Base-by-base conservation (phyloP, 352 stramenopile genomes). In the Phytophthora lateralis region DNA sequence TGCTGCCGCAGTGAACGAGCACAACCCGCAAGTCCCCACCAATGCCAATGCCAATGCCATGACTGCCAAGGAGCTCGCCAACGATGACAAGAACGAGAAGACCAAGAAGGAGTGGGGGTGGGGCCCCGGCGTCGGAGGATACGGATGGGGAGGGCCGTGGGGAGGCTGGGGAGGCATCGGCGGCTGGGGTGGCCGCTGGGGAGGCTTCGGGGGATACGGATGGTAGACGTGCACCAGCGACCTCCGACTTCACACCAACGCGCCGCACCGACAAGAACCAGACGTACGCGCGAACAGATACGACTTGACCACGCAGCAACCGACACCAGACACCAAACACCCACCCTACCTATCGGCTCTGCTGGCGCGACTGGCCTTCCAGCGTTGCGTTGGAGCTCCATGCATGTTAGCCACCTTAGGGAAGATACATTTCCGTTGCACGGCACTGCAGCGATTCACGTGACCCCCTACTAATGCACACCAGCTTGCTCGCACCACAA, bases 91-190 rank as follows among this genome's bases (percentile, higher is more conserved):
- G 24, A 4, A 4, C 39, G 29, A 46, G n/a, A 41, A 52, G 27
- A 41, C 4, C 30, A 35, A 52, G 24, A 27, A 39, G 45, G 26
- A 52, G 45, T 21, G 26, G 45, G 45, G 9, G 45, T 10, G 45
- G 26, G 30, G 30, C 2, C 30, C 30, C 8, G 30, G 30, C 30
- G 4, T 35, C n/a, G 15, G 45, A 9, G 15, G 45, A 41, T 39
- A 14, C 39, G 18, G 39, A 46, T 4, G 45, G 15, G 18, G 15
- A 27, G 24, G 24, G 9, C 26, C 29, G 6, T 35, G 45, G 26
- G 24, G 43, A 7, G 45, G 45, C 26, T 52, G 29, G 26, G 45
- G 45, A 15, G 45, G 45, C 45, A 11, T 9, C 39, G 39, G 39
- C 39, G 39, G 39, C 2, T 52, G 45, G 24, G 45, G 45, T n/a